A percentile compares a stretch with the other conserved stretches of the same genome.
Conservation (phyloP, 768 basidiomycete species). For the Tephrocybe rancida region DNA sequence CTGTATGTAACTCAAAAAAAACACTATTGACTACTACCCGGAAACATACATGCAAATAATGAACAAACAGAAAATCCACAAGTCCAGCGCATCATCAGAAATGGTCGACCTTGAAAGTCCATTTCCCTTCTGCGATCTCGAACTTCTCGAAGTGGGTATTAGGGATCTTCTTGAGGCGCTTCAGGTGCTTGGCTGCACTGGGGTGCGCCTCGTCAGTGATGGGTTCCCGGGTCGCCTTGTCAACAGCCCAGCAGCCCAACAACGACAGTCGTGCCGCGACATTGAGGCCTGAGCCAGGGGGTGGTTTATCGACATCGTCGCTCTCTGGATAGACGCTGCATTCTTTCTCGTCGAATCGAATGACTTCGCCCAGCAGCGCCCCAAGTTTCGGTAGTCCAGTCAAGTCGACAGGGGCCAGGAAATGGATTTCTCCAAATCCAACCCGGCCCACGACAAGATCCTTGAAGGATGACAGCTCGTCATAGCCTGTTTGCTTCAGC, state of each 20-base stretch:
- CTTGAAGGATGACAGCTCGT: conserved; percentile 71
- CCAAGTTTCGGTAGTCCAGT: conserved; percentile 81
- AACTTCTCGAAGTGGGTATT: conserved; percentile 85
- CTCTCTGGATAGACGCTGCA: conserved; percentile 93
- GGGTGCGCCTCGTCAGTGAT: conserved; percentile 82
- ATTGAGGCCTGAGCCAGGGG: conserved; percentile 85
- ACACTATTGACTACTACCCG: conserved; percentile 7
- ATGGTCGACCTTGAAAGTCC: conserved; percentile 94
- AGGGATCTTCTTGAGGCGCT: conserved; percentile 81
- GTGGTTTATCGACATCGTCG: conserved; percentile 83
- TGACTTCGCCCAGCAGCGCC: conserved; percentile 82
- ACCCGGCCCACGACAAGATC: conserved; percentile 88
- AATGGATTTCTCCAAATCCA: conserved; percentile 89
- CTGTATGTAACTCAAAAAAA: conserved; percentile 17
- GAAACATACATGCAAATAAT: conserved; percentile 3
- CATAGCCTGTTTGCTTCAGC: conserved; percentile 71
- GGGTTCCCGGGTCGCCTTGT: conserved; percentile 89
- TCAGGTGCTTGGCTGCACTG: conserved; percentile 69
- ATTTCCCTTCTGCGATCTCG: conserved; percentile 79
- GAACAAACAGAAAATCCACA: background rate
- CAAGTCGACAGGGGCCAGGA: conserved; percentile 80
- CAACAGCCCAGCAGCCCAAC: conserved; percentile 82
- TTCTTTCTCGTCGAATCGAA: conserved; percentile 90
- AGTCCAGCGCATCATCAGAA: conserved; percentile 53
- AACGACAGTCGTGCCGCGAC: conserved; percentile 81